Evolutionary conservation across 1,284 basidiomycete species (phyloP).

Genomic region (Singerocomus inundabilis): DNA sequence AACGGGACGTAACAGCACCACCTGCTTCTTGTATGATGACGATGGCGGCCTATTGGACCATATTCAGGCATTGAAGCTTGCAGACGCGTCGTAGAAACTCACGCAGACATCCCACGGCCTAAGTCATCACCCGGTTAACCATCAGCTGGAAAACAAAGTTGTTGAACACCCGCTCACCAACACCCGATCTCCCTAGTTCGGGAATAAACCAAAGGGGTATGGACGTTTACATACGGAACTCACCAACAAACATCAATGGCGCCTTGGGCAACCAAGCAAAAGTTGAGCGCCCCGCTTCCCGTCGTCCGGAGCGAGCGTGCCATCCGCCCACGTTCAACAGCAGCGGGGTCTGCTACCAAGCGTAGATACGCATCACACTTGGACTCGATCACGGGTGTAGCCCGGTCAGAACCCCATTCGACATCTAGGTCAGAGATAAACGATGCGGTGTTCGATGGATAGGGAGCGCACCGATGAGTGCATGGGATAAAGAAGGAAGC

Average conservation of each 20-base stretch:
- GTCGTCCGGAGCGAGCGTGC: slow-evolving; percentile 81
- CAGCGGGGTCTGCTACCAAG: slow-evolving; percentile 64
- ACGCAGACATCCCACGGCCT: slow-evolving; percentile 85
- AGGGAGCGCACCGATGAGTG: slow-evolving; percentile 59
- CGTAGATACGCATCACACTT: slow-evolving; percentile 76
- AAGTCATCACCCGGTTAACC: not conserved
- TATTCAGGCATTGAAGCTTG: not conserved
- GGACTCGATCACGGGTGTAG: slow-evolving; percentile 52
- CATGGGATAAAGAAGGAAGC: slow-evolving; percentile 76
- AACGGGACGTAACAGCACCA: slow-evolving; percentile 66
- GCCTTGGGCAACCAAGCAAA: slow-evolving; percentile 79
- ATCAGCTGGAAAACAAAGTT: not conserved
- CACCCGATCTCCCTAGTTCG: slow-evolving; percentile 82
- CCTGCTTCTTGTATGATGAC: slow-evolving; percentile 92
- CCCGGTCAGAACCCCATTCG: slow-evolving; percentile 91
- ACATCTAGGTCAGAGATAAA: slow-evolving; percentile 48
- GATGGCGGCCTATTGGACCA: slow-evolving; percentile 64
- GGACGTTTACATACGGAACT: slow-evolving; percentile 21
- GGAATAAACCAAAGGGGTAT: slow-evolving; percentile 2
- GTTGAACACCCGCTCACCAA: slow-evolving; percentile 44
- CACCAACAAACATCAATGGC: slow-evolving; percentile 82
- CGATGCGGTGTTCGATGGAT: no score
- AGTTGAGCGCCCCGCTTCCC: slow-evolving; percentile 87
- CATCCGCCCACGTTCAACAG: slow-evolving; percentile 77
- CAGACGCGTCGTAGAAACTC: slow-evolving; percentile 23